Base-by-base conservation (phyloP, 148 eudicot genomes). In the Cornus florida region DNA sequence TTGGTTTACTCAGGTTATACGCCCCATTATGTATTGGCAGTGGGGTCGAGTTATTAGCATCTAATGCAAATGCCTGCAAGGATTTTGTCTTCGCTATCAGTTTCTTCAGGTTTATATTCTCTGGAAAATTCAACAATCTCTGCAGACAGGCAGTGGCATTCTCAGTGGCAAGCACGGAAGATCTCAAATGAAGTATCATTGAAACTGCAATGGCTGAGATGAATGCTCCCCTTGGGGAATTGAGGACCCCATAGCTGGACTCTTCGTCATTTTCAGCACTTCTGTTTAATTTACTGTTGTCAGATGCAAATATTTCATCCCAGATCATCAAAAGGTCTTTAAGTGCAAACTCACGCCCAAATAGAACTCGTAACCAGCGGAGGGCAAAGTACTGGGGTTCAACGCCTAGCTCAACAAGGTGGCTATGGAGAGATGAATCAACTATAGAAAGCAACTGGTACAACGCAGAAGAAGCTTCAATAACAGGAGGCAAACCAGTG, bases 311-410 rank as follows among this genome's bases (percentile, higher is more conserved):
- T 72, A 92, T 90, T 84, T 93, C 94, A 83, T 96, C 99, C 98
- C 99, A 96, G 28, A 96, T 80, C 39, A 86, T 74, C 83, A 96
- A 81, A 33, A 96, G 90, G 75, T 88, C 84, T 70, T 90, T 95
- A 32, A 96, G 88, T 56, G 91, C 83, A 82, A 92, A 96, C 81
- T 96, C 99, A 20, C 99, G 99, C 71, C 99, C 99, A 77, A 92
- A 96, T 60, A 94, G 80, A 81, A 96, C 98, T 69, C 99, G 83
- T 57, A 96, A 82, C 99, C 99, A 96, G 72, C 99, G 97, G 41
- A 96, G 95, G 56, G 98, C 87, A 83, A 96, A 96, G 82, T 92
- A 96, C 73, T 96, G 99, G 33, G 99, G 99, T 89, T 96, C 98
- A 74, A 96, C 97, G 33, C 97, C 99, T 17, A 96, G 83, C 84